Evolutionary conservation across 176 grass and related monocot species (phyloP), one percentile per base, ranked within the genome.

Genomic region (Zea luxurians): DNA sequence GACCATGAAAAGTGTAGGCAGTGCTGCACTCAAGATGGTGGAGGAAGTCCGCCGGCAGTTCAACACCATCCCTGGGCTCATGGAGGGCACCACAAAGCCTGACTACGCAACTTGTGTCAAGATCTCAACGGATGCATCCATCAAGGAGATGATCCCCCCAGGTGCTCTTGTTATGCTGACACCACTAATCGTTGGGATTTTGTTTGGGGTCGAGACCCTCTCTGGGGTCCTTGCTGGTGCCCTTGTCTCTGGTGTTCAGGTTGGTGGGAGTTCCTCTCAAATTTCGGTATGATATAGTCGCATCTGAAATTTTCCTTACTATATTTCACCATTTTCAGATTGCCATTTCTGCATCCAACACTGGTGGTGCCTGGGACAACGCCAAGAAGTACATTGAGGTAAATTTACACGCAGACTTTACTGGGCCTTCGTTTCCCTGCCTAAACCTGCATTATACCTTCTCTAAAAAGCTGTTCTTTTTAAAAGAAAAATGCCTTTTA

Each of bases 1-100:
- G 92, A 94, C 92, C 49, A 94, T 94, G 92, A 94, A 94, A 68
- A 94, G 92, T 81, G 92, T 91, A 34, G 92, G 88, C 27, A 91
- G 88, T 76, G 92, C 88, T 5, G 92, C 92, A 4, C 89, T 94
- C 50, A 88, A 94, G 48, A 95, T 95, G 92, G 92, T 95, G 10
- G 92, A 95, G 76, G 92, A 95, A 82, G 92, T 95, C 9, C 92
- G 92, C 16, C 78, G 92, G 43, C 92, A 95, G 70, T 95, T 95
- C 84, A 95, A 91, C 70, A 91, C 70, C 50, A 95, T 95, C 41
- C 92, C 86, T 74, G 92, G 92, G 60, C 70, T 95, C 38, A 83
- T 95, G 84, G 92, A 95, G 73, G 92, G 92, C 41, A 95, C 78
- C 20, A 43, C 78, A 20, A 95, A 59, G 55, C 92, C 92, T 20